Base-by-base conservation (phyloP, 495 filamentous ascomycete genomes). In the Aspergillus leporis region DNA sequence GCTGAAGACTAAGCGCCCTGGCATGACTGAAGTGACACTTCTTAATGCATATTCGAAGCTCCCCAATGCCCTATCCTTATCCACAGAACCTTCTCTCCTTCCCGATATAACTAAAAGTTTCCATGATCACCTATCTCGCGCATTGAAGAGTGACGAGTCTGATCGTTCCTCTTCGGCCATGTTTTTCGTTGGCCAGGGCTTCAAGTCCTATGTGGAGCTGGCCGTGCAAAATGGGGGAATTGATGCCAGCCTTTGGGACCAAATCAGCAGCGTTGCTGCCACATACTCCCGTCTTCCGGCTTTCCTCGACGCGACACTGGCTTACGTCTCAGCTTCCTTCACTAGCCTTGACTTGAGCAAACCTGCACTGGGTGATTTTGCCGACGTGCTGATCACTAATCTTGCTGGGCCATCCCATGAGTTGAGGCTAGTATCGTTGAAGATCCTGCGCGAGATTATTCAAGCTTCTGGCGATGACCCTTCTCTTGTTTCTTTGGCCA, bases 341-440 rank as follows among this genome's bases (percentile, higher is more conserved):
- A 63, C 73, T 0, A 76, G 78, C 21, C 62, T 70, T 0, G 73
- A 76, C 31, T 68, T 76, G 23, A 72, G 79, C 30, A 74, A 76
- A 10, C 69, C 80, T 32, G 68, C 79, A 3, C 41, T 78, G 23
- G 79, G 87, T 38, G 74, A 76, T 3, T 79, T 95, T 48, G 72
- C 84, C 13, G 74, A 81, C 30, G 82, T 79, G 6, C 67, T 97
- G 19, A 80, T 91, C 58, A 74, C 82, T 21, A 93, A 91, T 55
- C 81, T 98, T 16, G 83, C 85, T 2, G 81, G 85, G 0, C 81
- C 86, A 14, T 93, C 88, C 22, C 89, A 92, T 63, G 76, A 82
- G 23, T 71, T 94, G 19, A 80, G 94, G 53, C 71, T 88, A 1
- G 75, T 85, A 0, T 90, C 90, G 21, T 74, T 98, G 41, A 82